Base-by-base conservation (phyloP, 2,329 filamentous ascomycete species). In the Sporothrix curviconia region DNA sequence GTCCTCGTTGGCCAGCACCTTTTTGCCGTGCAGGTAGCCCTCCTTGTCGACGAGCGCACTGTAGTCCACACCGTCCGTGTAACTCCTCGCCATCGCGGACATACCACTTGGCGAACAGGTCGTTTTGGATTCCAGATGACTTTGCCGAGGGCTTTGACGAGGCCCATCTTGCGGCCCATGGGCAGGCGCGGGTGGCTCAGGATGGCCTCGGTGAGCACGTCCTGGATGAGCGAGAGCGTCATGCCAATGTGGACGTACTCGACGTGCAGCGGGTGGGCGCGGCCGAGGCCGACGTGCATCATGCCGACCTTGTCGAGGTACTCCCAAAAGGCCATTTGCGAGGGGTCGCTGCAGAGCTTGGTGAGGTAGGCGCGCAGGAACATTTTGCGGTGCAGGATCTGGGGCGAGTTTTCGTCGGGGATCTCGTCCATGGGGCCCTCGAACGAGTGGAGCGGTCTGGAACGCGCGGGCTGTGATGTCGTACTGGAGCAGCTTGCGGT, bases 91-190 rank as follows among this genome's bases (percentile, higher is more conserved):
- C 84, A 62, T 89, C 85, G 34, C 80, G 77, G 36, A 89, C 81
- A 65, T 90, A 88, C 85, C 87, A 92, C 69, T 87, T 88, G n/a
- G 88, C 86, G 69, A 92, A 89, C 30, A 92, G 77, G 69, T 92
- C 89, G 67, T 92, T 92, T 71, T 92, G 89, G 63, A 92, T 91
- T n/a, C 88, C 89, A 92, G 62, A 92, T 85, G 25, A 92, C 84
- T 70, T 94, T 92, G 61, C 83, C 83, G 22, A 92, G 76, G 1
- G 89, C 89, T 68, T 86, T 88, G 47, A 92, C 79, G 4, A 92
- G 78, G 22, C 82, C 85, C 17, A 87, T 84, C 73, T 92, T 92
- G 70, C 81, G 80, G 58, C 78, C 76, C 64, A 89, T 77, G 37
- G 79, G 77, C 37, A 94, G 75, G 3, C 80, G 79, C 1, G 87